Conservation (phyloP, 495 filamentous ascomycete genomes). For the Podospora bellae-mahoneyi region DNA sequence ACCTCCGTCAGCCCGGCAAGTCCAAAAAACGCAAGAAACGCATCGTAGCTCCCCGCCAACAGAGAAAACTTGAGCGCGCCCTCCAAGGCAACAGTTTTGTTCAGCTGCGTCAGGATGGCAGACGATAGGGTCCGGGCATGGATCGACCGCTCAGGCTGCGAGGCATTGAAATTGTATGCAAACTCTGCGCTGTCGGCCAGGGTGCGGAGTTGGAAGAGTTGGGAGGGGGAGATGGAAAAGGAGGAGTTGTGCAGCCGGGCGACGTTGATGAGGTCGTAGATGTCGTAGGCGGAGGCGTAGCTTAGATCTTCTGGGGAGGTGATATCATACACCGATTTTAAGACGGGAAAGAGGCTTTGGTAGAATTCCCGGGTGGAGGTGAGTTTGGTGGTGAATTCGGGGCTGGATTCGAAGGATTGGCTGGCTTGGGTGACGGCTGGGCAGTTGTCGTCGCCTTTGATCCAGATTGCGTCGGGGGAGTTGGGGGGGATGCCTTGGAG, state of each 20-base stretch:
- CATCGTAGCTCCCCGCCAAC: constrained; percentile 27
- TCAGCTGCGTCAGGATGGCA: constrained; percentile 20
- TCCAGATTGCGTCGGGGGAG: constrained; percentile 25
- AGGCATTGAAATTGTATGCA: constrained; percentile 30
- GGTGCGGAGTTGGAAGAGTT: constrained; percentile 23
- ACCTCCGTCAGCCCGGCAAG: constrained; percentile 15
- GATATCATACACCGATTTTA: constrained; percentile 14
- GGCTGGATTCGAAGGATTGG: constrained; percentile 2
- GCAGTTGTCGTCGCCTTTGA: constrained; percentile 26
- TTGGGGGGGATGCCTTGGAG: constrained; percentile 22
- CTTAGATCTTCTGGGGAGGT: constrained; percentile 9
- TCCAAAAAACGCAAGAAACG: constrained; percentile 25
- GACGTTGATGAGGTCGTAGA: constrained; percentile 29
- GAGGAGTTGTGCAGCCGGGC: constrained; percentile 22
- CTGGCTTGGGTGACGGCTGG: constrained; percentile 12
- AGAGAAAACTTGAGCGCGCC: constrained; percentile 19
- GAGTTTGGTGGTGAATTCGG: constrained; percentile 14
- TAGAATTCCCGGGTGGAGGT: constrained; percentile 23
- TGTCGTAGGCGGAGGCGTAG: constrained; percentile 25
- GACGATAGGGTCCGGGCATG: constrained; percentile 18
- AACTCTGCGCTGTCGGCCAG: constrained; percentile 30
- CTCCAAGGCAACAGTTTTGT: constrained; percentile 18
- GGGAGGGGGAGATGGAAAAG: constrained; percentile 9
- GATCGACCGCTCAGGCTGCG: constrained; percentile 20
- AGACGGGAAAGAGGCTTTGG: constrained; percentile 16